A percentile compares a stretch with the other conserved stretches of the same genome.
Conservation (phyloP, 306 rosid species). For the Castanospermum australe region DNA sequence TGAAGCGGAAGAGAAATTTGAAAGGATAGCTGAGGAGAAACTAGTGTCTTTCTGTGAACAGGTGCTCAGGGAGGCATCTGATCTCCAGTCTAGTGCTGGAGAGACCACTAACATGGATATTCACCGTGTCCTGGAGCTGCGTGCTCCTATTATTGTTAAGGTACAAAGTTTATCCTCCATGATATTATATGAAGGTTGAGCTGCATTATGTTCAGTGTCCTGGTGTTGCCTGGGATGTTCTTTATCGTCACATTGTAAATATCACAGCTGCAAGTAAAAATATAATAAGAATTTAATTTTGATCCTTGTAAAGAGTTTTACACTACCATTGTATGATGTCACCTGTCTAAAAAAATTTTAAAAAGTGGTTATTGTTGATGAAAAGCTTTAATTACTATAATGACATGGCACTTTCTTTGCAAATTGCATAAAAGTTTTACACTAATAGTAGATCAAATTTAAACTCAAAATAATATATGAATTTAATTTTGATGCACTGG, state of each 20-base stretch:
- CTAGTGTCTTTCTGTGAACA: slow-evolving; percentile 88
- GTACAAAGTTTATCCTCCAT: slow-evolving; percentile 38
- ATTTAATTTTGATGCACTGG: too few species aligned
- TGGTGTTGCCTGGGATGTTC: not conserved
- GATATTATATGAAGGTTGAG: slow-evolving; percentile 3
- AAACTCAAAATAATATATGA: slow-evolving; percentile 10
- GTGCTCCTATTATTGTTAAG: slow-evolving; percentile 90
- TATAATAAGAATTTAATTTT: not conserved
- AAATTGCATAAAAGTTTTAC: not conserved
- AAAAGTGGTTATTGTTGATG: not conserved
- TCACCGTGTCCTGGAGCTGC: slow-evolving; percentile 88
- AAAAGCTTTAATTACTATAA: not conserved
- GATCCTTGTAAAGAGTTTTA: not conserved
- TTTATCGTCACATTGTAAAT: slow-evolving; percentile 1
- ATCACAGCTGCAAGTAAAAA: not conserved
- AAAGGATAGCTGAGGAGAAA: slow-evolving; percentile 84
- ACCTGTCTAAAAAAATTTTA: not conserved
- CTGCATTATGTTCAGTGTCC: not conserved
- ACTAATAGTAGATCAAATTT: not conserved
- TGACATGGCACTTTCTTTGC: not conserved
- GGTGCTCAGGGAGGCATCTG: slow-evolving; percentile 95
- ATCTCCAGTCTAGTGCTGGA: slow-evolving; percentile 79
- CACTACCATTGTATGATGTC: not conserved
- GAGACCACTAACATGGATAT: slow-evolving; percentile 82
- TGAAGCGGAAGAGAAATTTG: slow-evolving; percentile 63